These are phyloP conservation scores for Leccinum truebloodii DNA, from an alignment of 768 basidiomycete species.

Conservation along the genomic window DNA sequence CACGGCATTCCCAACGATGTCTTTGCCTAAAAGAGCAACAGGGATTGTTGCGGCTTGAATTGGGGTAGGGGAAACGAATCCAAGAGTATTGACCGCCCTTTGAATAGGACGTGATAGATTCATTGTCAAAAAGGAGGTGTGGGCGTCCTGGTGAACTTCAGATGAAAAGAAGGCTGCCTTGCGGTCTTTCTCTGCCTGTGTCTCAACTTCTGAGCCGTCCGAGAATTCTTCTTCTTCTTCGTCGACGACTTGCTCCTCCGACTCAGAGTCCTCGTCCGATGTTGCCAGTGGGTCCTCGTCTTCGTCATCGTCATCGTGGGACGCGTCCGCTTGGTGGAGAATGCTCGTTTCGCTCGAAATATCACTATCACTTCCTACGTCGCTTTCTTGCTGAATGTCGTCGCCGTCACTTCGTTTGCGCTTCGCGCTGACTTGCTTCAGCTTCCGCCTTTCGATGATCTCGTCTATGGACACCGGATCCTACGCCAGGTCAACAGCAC, in stretches of 20 bases:
- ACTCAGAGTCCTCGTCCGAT: slow-evolving; percentile 32
- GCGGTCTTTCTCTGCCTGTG: slow-evolving; percentile 59
- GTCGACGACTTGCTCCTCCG: slow-evolving; percentile 28
- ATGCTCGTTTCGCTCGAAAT: slow-evolving; percentile 3
- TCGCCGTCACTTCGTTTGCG: slow-evolving; percentile 54
- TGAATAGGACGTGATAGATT: slow-evolving; percentile 93
- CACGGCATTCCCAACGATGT: slow-evolving; percentile 93
- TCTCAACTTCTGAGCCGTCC: slow-evolving; percentile 62
- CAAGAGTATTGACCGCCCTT: slow-evolving; percentile 82
- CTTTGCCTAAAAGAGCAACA: slow-evolving; percentile 90
- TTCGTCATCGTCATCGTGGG: slow-evolving; percentile 25
- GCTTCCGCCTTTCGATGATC: slow-evolving; percentile 76
- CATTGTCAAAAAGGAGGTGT: slow-evolving; percentile 87
- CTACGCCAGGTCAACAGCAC: slow-evolving; percentile 36
- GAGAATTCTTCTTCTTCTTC: slow-evolving; percentile 49
- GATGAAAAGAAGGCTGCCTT: slow-evolving; percentile 90
- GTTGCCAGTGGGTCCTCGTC: slow-evolving; percentile 36
- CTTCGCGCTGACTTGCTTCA: slow-evolving; percentile 48
- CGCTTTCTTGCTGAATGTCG: slow-evolving; percentile 39
- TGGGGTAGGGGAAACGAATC: slow-evolving; percentile 86
- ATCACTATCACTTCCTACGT: slow-evolving; percentile 25
- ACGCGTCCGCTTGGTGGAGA: slow-evolving; percentile 30
- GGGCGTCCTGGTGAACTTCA: slow-evolving; percentile 49
- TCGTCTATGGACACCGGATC: slow-evolving; percentile 88
- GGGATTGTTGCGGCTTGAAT: slow-evolving; percentile 96